phyloP scores from a whole-genome alignment of 768 basidiomycete genomes.

The Phaeotremella fagi region DNA sequence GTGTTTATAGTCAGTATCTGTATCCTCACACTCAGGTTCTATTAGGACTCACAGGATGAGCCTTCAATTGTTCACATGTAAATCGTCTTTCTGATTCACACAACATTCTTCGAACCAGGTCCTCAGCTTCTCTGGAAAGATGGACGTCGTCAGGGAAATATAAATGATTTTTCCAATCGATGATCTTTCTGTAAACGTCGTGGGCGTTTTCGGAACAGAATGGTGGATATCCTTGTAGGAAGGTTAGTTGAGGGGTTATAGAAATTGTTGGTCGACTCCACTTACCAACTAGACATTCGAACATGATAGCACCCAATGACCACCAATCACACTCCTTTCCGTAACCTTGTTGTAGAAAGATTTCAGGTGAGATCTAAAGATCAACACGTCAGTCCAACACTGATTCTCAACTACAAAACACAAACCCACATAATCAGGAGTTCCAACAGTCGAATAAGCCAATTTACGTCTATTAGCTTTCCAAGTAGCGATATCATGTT shows the following conservation, averaged over 20 bases:
- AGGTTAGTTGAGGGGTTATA: not conserved
- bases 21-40: not conserved
- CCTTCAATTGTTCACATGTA: conserved; percentile 79
- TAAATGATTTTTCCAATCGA: conserved; percentile 84
- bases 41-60: conserved; percentile 67
- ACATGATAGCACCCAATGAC: conserved; percentile 98
- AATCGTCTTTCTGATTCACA: conserved; percentile 75
- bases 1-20: conserved; percentile 7
- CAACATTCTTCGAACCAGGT: conserved; percentile 71
- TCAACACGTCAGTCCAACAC: not conserved
- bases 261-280: not conserved
- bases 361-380: conserved; percentile 77
- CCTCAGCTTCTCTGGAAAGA: conserved; percentile 83
- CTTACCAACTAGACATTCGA: conserved; percentile 81
- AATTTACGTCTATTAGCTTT: conserved; percentile 96
- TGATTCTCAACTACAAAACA: not conserved
- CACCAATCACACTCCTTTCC: conserved; percentile 99
- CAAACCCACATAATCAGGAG: conserved; percentile 65
- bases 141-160: conserved; percentile 91
- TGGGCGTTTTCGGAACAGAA: conserved; percentile 96
- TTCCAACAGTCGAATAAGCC: conserved; percentile 96
- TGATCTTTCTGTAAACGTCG: conserved; percentile 96
- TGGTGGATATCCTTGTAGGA: conserved; percentile 67
- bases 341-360: conserved; percentile 95
- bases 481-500: conserved; percentile 85